Evolutionary conservation across 192 early-diverging fungal genomes (phyloP), one percentile per base, ranked within the genome.

Genomic region (Rhizophagus clarus): DNA sequence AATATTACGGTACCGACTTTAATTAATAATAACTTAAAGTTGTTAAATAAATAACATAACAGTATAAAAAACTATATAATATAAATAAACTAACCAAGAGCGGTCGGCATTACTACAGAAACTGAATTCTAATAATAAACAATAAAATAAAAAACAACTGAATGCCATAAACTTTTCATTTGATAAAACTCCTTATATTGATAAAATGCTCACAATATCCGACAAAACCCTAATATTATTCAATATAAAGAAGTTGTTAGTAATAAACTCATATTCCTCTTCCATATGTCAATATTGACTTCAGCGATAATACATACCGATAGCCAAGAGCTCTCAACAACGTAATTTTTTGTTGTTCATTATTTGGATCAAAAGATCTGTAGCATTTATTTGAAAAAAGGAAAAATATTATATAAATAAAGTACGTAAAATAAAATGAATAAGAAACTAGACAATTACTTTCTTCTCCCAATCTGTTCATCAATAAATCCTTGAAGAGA

Each of bases 71-170:
- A 51, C 15, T 49, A 4, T 28, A 9, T 40, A 32, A 11, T 2
- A 32, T 29, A 74, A 31, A 51, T 28, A 24, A 29, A 31, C 20
- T 61, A 67, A 77, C 76, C 76, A 29, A 96, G 81, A 14, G 95
- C 93, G 15, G 95, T 94, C 15, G 95, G 95, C 95, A 96, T 96
- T 14, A 94, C 90, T 64, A 95, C 94, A 5, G 89, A 89, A 63
- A 92, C 90, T 8, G 88, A 81, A 84, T 96, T 96, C 89, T 89
- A 80, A 11, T 77, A 40, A 45, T n/a, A 37, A 42, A 22, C 11
- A 14, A 11, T 7, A 69, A 69, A 66, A 28, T 14, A 15, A 14
- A 64, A 45, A 66, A 31, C 24, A 66, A 31, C 5, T 5, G 28
- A 66, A 28, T 66, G 24, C 4, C n/a, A 66, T 5, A 1, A 17